A percentile compares a stretch with the other conserved stretches of the same genome.
phyloP scores from a whole-genome alignment of 768 basidiomycete species.

The Filobasidium wieringae region DNA sequence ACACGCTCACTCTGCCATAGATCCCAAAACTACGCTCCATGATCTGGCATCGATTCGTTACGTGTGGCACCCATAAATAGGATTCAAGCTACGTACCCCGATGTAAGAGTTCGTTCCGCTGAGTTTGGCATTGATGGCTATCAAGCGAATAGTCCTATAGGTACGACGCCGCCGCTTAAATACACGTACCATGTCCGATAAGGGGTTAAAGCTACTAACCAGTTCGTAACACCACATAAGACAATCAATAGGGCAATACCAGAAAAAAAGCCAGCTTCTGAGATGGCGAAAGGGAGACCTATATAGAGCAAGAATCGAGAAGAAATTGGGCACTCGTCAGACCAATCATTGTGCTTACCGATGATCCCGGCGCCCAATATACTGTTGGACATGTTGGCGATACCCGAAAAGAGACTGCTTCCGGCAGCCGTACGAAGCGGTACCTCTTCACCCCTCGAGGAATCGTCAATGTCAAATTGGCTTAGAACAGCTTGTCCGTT shows the following conservation, averaged over 20 bases:
- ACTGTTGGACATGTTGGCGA: slow-evolving; percentile 74
- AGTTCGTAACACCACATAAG: slow-evolving; percentile 64
- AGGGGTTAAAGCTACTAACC: slow-evolving; percentile 12
- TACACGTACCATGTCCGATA: too few relatives aligned
- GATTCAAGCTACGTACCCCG: slow-evolving; percentile 36
- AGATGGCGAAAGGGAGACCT: slow-evolving; percentile 89
- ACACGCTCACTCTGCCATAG: slow-evolving; percentile 83
- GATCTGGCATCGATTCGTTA: slow-evolving; percentile 43
- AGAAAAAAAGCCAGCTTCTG: slow-evolving; percentile 84
- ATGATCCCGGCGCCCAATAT: slow-evolving; percentile 78
- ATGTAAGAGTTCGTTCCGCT: slow-evolving; percentile 86
- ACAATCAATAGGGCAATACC: slow-evolving; percentile 71
- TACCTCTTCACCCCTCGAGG: too few relatives aligned
- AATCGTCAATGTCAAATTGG: too few relatives aligned
- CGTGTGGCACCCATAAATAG: neutral
- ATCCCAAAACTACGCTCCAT: slow-evolving; percentile 88
- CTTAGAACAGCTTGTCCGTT: too few relatives aligned
- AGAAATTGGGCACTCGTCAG: neutral
- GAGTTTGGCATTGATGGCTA: slow-evolving; percentile 89
- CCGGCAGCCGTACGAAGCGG: neutral
- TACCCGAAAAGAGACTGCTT: neutral
- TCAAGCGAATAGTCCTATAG: slow-evolving; percentile 93
- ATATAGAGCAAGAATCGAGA: neutral
- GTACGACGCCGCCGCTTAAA: neutral
- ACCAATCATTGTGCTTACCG: slow-evolving; percentile 14